phyloP scores from a whole-genome alignment of 352 stramenopile species.

The Blastocystis sp. region DNA sequence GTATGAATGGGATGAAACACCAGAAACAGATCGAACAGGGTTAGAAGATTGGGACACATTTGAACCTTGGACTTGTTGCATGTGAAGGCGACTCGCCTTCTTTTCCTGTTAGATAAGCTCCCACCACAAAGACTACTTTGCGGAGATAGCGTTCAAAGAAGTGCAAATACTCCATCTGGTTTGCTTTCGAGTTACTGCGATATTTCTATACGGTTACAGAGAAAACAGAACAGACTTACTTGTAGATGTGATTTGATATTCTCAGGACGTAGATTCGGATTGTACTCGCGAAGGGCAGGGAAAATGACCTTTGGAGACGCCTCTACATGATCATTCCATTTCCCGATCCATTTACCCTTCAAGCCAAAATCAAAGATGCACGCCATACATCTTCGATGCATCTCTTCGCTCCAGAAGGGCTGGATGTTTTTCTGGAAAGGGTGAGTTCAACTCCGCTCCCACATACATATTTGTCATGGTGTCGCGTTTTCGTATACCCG shows the following conservation, averaged over 20 bases:
- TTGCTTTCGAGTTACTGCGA: conserved; percentile 50
- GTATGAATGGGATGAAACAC: too few species aligned
- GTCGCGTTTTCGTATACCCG: conserved; percentile 50
- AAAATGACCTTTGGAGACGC: conserved; percentile 53
- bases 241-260: conserved; percentile 55
- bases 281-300: conserved; percentile 19
- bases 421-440: conserved; percentile 49
- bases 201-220: conserved; percentile 22
- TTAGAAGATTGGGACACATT: not conserved
- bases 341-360: not conserved
- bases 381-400: conserved; percentile 49
- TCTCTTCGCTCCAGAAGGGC: conserved; percentile 54
- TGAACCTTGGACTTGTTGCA: too few species aligned
- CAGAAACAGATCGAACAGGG: too few species aligned
- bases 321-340: not conserved
- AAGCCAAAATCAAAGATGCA: conserved; percentile 50
- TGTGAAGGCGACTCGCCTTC: not conserved
- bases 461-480: conserved; percentile 54
- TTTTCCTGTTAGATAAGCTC: not conserved
- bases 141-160: conserved; percentile 47
- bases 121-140: not conserved
- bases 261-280: conserved; percentile 11
- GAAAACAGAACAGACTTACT: not conserved
- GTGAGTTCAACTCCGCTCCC: not conserved
- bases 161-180: conserved; percentile 43